Conservation (phyloP, 768 basidiomycete species). For the Boletus coccyginus region DNA sequence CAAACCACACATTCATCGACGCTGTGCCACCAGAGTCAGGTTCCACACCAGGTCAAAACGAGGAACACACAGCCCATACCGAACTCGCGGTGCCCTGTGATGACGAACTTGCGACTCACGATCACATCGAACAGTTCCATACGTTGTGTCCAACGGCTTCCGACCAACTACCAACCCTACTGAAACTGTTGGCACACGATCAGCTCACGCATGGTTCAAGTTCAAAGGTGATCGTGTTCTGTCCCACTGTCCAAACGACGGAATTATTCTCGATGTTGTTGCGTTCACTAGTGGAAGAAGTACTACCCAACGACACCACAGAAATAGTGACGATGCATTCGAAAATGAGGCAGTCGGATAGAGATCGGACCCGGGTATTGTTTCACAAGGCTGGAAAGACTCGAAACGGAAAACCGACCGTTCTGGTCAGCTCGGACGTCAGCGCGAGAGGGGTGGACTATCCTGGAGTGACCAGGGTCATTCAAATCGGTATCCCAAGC, state of each 20-base stretch:
- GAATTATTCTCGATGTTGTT: constrained; percentile 69
- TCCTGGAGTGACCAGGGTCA: constrained; percentile 82
- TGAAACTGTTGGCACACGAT: constrained; percentile 84
- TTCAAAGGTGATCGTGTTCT: constrained; percentile 81
- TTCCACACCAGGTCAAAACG: constrained; percentile 23
- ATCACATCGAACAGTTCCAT: constrained; percentile 78
- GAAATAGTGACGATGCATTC: constrained; percentile 81
- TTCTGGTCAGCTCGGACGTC: constrained; percentile 85
- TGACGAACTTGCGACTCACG: constrained; percentile 49
- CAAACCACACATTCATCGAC: constrained; percentile 70
- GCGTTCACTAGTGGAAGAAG: constrained; percentile 40
- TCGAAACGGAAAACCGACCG: constrained; percentile 40
- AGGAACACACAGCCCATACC: background rate
- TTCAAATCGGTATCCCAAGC: constrained; percentile 84
- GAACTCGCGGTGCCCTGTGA: background rate
- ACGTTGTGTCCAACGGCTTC: constrained; percentile 65
- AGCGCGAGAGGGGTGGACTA: constrained; percentile 90
- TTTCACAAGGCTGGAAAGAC: constrained; percentile 9
- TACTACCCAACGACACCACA: constrained; percentile 55
- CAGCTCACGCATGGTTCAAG: constrained; percentile 65
- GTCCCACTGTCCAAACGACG: constrained; percentile 83
- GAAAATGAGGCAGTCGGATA: constrained; percentile 41
- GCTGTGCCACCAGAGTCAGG: constrained; percentile 54
- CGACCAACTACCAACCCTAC: constrained; percentile 74
- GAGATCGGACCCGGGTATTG: constrained; percentile 25